Evolutionary conservation across 768 basidiomycete genomes (phyloP), one percentile per base, ranked within the genome.

Genomic region (Hebeloma cylindrosporum): DNA sequence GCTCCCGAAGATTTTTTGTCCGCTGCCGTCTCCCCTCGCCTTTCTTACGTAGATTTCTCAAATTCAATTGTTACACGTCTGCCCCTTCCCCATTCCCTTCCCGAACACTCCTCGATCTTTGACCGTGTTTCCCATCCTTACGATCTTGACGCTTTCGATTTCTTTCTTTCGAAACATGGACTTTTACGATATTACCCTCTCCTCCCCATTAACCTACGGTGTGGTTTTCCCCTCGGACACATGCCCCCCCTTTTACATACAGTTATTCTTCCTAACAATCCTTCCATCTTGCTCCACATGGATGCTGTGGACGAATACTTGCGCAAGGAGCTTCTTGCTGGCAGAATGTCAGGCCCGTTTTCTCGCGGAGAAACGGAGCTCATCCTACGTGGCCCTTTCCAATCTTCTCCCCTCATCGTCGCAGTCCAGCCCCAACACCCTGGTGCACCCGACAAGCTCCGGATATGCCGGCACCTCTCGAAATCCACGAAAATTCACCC

Each of bases 181-280:
- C 57, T 71, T 4, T 21, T 34, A 1, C 1, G 40, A 0, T 2
- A 28, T 21, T 71, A 71, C 23, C 69, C 68, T 0, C 7, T 51
- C 1, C 57, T 73, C 1, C 35, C 58, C 5, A 1, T 39, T 4
- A 68, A 67, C 14, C 54, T 74, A 1, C 43, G 46, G 0, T 6
- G 54, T 7, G 65, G 68, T 2, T 71, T 71, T 40, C 65, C 63
- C 0, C 43, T 71, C 2, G 66, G 68, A 1, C 29, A 52, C 2
- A 65, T 72, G 53, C 62, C 67, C 30, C 2, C 14, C 7, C 45
- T 60, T 22, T 7, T 14, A 3, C 5, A 36, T 2, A 50, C 58
- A 1, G 42, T 57, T 27, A 60, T 64, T n/a, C 37, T 64, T 10
- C 41, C 40, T 0, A 60, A 64, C 30, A 51, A 60, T 31, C 43